phyloP scores from a whole-genome alignment of 805 yeast genomes.

The Wickerhamiella hasegawae region DNA sequence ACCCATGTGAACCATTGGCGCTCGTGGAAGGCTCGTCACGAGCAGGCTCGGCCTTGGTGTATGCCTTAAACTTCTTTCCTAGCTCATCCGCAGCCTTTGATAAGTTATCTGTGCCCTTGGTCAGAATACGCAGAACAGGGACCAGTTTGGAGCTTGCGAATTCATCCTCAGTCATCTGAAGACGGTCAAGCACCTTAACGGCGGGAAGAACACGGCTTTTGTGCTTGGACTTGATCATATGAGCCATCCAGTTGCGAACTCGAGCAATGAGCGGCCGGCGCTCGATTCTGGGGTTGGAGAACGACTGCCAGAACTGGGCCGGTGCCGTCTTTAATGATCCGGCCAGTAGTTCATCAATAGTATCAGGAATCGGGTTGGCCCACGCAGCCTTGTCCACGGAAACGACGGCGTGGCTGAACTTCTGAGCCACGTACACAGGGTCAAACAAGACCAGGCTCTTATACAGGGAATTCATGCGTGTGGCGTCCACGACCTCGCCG shows the following conservation, averaged over 20 bases:
- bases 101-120: neutral
- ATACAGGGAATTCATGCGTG: neutral
- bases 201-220: conserved; percentile 3
- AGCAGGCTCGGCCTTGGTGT: neutral
- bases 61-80: neutral
- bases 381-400: conserved; percentile 8
- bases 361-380: conserved; percentile 9
- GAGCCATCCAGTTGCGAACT: conserved; percentile 12
- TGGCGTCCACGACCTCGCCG: neutral
- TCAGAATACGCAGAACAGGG: conserved; percentile 2
- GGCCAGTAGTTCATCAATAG: conserved; percentile 6
- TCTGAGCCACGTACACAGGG: neutral
- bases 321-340: conserved; percentile 5
- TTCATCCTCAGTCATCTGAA: conserved; percentile 6
- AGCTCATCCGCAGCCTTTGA: conserved; percentile 4
- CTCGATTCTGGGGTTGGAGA: neutral
- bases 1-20: neutral
- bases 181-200: conserved; percentile 4
- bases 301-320: conserved; percentile 2
- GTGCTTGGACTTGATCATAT: conserved; percentile 5
- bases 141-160: conserved; percentile 5
- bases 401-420: conserved; percentile 4
- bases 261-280: conserved; percentile 7
- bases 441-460: neutral
- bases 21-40: neutral